Base-by-base conservation (phyloP, 805 yeast species). In the Grigorovia transvaalensis region DNA sequence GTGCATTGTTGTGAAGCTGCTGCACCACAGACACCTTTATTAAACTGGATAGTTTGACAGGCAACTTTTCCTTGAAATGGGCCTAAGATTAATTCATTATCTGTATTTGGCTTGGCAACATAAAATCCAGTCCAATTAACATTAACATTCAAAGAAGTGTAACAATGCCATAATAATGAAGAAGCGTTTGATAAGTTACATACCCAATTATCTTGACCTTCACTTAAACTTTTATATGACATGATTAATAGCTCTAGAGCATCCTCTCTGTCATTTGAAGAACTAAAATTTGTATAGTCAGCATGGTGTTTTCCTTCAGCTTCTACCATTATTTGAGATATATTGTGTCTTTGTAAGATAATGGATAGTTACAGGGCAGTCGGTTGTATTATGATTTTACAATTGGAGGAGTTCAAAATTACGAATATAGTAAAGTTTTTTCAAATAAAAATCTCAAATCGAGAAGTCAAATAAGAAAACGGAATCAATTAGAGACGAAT, bases 21-120 rank as follows among this genome's bases (percentile, higher is more conserved):
- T 1, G 79, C 71, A 5, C 99, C 98, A 70, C 98, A 93, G 0
- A 91, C 98, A 13, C 99, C 99, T 53, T 71, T 75, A 4, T 96
- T 96, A 49, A 84, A 71, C 51, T 71, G 62, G 53, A 91, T 93
- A 29, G 71, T 70, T 67, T 93, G 98, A 61, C 99, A 91, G 0
- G 98, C 98, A 2, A 91, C 97, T 66, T 88, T 88, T 4, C 99
- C 99, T 67, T 88, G 95, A 67, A 91, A 91, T 13, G 99, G 99
- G 0, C 95, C 99, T 42, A 91, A 71, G 20, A 87, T 74, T 49
- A 93, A 71, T 60, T 76, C 80, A 19, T 46, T 44, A 11, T 48
- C 50, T 6, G 51, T 52, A 45, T 65, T 63, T 4, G 51, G 50
- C 20, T 48, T 51, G 17, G 74, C 57, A 1, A 86, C 79, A 61